Percentiles rank a stretch among this genome's conserved stretches.
These are phyloP conservation scores for Dendrobium catenatum DNA, from an alignment of 106 monocot genomes.

Conservation along the genomic window DNA sequence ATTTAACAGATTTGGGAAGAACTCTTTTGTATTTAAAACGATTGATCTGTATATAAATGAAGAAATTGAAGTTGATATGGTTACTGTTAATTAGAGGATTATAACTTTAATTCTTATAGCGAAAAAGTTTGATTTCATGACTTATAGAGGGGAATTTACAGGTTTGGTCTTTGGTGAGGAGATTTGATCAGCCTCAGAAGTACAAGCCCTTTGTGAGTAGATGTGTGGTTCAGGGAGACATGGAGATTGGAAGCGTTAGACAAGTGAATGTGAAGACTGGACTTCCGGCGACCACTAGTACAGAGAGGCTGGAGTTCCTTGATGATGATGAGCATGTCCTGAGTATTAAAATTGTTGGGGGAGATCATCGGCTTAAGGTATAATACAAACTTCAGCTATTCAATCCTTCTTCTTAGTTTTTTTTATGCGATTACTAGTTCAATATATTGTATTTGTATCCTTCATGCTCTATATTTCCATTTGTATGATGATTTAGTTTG, in stretches of 20 bases:
- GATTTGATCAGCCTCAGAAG: constrained; percentile 49
- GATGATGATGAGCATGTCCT: constrained; percentile 44
- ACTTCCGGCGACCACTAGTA: constrained; percentile 53
- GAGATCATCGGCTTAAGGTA: constrained; percentile 38
- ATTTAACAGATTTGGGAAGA: neutral
- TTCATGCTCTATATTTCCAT: neutral
- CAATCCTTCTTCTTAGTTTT: neutral
- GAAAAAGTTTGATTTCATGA: neutral
- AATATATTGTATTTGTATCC: neutral
- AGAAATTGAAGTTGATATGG: neutral
- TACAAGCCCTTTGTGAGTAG: constrained; percentile 57
- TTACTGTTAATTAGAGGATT: neutral
- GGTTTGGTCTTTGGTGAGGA: constrained; percentile 56
- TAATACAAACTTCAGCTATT: neutral
- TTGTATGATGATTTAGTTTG: too few species aligned
- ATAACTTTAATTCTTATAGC: neutral
- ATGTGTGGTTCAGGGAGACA: constrained; percentile 32
- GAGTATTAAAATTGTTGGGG: constrained; percentile 28
- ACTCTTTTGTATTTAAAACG: neutral
- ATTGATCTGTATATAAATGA: neutral
- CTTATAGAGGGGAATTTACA: neutral
- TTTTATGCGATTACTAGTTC: neutral
- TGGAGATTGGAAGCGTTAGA: constrained; percentile 41
- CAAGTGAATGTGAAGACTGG: constrained; percentile 44
- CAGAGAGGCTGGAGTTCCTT: constrained; percentile 42